phyloP scores from a whole-genome alignment of 2,329 filamentous ascomycete genomes.

The Diaporthe citri region DNA sequence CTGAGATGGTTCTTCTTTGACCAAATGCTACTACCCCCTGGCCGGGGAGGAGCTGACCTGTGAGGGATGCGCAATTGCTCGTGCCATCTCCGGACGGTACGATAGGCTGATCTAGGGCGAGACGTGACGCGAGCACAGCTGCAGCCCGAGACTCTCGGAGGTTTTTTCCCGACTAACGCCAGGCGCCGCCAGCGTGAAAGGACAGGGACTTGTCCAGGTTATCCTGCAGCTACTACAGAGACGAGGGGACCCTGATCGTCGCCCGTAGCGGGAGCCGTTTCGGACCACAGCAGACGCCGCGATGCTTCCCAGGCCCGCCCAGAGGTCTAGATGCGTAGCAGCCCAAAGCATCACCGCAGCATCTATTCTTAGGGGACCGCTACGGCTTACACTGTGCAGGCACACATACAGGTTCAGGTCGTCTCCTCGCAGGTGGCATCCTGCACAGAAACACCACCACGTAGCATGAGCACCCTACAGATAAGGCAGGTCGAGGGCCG shows the following conservation, averaged over 20 bases:
- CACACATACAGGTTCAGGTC: not conserved
- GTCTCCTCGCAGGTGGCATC: not conserved
- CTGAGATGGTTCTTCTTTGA: slow-evolving; percentile 11
- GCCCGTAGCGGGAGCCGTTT: slow-evolving; percentile 25
- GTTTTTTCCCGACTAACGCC: slow-evolving; percentile 26
- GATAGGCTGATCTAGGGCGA: slow-evolving; percentile 2
- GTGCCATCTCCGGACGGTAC: slow-evolving; percentile 11
- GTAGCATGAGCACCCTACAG: not conserved
- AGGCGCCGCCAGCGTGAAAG: slow-evolving; percentile 5
- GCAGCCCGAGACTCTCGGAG: slow-evolving; percentile 11
- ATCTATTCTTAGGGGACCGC: slow-evolving; percentile 8
- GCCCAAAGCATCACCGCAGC: slow-evolving; percentile 29
- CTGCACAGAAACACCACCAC: not conserved
- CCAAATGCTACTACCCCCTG: not conserved
- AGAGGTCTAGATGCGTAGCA: slow-evolving; percentile 20
- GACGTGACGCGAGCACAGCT: slow-evolving; percentile 7
- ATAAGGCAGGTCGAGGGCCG: not conserved
- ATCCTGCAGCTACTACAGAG: slow-evolving; percentile 19
- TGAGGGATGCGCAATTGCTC: slow-evolving; percentile 15
- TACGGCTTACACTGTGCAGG: not conserved
- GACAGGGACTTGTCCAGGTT: not conserved
- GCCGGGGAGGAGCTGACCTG: not conserved
- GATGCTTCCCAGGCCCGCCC: slow-evolving; percentile 20
- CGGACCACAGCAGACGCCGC: slow-evolving; percentile 12
- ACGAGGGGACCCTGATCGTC: slow-evolving; percentile 33